Evolutionary conservation across 805 yeast genomes (phyloP).

Genomic region (Saturnispora galanensis): DNA sequence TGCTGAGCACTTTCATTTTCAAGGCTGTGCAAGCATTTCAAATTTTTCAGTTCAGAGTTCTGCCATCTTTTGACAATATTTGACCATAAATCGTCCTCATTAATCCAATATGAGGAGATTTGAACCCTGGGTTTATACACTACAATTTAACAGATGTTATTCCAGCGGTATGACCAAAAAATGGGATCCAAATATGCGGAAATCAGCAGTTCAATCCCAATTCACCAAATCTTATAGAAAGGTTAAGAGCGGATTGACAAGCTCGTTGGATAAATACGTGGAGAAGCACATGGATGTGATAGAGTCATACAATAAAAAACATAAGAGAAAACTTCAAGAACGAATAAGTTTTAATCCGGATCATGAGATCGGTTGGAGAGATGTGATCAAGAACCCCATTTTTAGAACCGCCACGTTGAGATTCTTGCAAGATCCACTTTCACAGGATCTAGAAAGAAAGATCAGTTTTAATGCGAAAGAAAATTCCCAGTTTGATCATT

Average conservation of each 20-base stretch:
- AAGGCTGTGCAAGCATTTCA: too few species aligned
- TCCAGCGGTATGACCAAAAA: background rate
- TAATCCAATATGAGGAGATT: too few species aligned
- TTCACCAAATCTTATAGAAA: slow-evolving; percentile 15
- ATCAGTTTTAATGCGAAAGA: background rate
- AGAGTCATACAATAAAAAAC: slow-evolving; percentile 18
- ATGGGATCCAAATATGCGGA: background rate
- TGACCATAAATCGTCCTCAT: too few species aligned
- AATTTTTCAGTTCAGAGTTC: too few species aligned
- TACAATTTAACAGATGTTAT: too few species aligned
- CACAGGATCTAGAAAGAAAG: background rate
- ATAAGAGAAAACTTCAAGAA: slow-evolving; percentile 14
- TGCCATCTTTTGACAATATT: too few species aligned
- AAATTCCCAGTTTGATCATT: background rate
- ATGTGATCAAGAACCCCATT: slow-evolving; percentile 13
- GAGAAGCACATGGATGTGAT: slow-evolving; percentile 17
- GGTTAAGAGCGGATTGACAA: slow-evolving; percentile 14
- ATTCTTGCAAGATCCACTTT: slow-evolving; percentile 10
- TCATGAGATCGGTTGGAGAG: slow-evolving; percentile 13
- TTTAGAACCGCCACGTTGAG: slow-evolving; percentile 14
- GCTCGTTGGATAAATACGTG: slow-evolving; percentile 17
- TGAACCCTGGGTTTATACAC: too few species aligned
- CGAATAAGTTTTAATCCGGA: slow-evolving; percentile 18
- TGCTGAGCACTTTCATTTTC: too few species aligned
- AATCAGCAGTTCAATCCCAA: slow-evolving; percentile 11